Conservation (phyloP, 768 basidiomycete genomes). For the Collybiopsis confluens region DNA sequence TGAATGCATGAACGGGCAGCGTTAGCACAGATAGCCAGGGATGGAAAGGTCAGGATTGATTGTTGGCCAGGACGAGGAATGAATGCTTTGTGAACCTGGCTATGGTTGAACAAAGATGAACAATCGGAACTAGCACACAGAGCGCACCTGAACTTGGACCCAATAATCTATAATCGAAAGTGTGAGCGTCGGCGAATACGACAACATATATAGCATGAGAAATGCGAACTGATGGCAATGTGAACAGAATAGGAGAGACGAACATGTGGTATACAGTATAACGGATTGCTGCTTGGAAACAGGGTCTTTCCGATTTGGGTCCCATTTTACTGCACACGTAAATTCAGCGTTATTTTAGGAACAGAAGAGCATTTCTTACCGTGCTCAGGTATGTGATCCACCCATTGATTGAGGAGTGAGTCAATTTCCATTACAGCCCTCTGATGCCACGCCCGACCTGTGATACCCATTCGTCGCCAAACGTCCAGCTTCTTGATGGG, state of each 20-base stretch:
- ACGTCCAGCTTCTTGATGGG: slow-evolving; percentile 6
- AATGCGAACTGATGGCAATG: slow-evolving; percentile 18
- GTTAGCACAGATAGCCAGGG: slow-evolving; percentile 36
- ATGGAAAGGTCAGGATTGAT: slow-evolving; percentile 48
- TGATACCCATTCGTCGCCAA: slow-evolving; percentile 6
- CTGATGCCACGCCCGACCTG: slow-evolving; percentile 1
- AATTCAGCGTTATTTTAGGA: slow-evolving; percentile 15
- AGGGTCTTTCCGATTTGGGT: slow-evolving; percentile 32
- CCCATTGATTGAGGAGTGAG: slow-evolving; percentile 54
- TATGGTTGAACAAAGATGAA: neutral
- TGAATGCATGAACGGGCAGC: slow-evolving; percentile 48
- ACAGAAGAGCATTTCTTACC: slow-evolving; percentile 16
- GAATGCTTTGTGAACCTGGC: slow-evolving; percentile 20
- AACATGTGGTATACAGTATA: slow-evolving; percentile 35
- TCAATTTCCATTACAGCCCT: slow-evolving; percentile 24
- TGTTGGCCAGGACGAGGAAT: slow-evolving; percentile 21
- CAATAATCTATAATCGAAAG: slow-evolving; percentile 28
- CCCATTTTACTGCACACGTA: slow-evolving; percentile 39
- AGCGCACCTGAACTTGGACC: slow-evolving; percentile 3
- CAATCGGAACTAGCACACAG: too few relatives aligned
- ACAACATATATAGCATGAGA: too few relatives aligned
- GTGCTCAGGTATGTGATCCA: slow-evolving; percentile 43
- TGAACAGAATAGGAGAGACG: slow-evolving; percentile 35
- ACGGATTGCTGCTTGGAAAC: slow-evolving; percentile 45
- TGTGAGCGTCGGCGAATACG: too few relatives aligned